Conservation (phyloP, 1,284 basidiomycete species). For the Veloporphyrellus conicus region DNA sequence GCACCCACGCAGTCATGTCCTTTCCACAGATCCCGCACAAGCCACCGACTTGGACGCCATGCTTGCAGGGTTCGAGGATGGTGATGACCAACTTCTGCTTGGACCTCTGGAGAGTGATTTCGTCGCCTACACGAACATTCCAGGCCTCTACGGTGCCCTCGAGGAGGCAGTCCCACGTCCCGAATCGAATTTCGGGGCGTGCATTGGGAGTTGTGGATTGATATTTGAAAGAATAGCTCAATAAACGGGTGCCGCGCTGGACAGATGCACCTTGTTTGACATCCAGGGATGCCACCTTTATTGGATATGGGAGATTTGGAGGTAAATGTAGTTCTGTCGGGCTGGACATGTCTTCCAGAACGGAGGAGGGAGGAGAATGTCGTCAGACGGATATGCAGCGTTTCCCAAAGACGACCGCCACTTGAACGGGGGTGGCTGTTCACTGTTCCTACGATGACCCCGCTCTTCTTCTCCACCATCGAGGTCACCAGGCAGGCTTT, state of each 20-base stretch:
- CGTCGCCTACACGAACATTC: slow-evolving; percentile 58
- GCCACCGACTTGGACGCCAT: slow-evolving; percentile 88
- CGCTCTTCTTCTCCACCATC: slow-evolving; percentile 72
- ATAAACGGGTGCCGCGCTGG: slow-evolving; percentile 65
- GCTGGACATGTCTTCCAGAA: slow-evolving; percentile 34
- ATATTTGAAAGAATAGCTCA: slow-evolving; percentile 75
- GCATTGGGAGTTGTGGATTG: slow-evolving; percentile 39
- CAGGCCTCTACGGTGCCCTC: slow-evolving; percentile 70
- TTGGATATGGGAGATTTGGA: slow-evolving; percentile 69
- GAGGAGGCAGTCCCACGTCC: slow-evolving; percentile 82
- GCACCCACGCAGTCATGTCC: slow-evolving; percentile 82
- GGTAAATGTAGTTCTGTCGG: slow-evolving; percentile 70
- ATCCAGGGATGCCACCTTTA: slow-evolving; percentile 68
- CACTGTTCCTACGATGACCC: slow-evolving; percentile 6
- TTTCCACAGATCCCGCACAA: slow-evolving; percentile 92
- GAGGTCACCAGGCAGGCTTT: slow-evolving; percentile 84
- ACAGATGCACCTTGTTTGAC: slow-evolving; percentile 45
- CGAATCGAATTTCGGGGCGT: slow-evolving; percentile 67
- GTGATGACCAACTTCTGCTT: slow-evolving; percentile 57
- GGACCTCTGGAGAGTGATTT: slow-evolving; percentile 53
- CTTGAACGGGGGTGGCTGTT: slow-evolving; percentile 22
- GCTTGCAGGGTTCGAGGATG: slow-evolving; percentile 84
- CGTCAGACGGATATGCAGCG: no score
- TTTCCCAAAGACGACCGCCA: no score
- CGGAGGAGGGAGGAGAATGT: background rate